phyloP scores from a whole-genome alignment of 2,329 filamentous ascomycete genomes.

The Chaetomium olivaceum region DNA sequence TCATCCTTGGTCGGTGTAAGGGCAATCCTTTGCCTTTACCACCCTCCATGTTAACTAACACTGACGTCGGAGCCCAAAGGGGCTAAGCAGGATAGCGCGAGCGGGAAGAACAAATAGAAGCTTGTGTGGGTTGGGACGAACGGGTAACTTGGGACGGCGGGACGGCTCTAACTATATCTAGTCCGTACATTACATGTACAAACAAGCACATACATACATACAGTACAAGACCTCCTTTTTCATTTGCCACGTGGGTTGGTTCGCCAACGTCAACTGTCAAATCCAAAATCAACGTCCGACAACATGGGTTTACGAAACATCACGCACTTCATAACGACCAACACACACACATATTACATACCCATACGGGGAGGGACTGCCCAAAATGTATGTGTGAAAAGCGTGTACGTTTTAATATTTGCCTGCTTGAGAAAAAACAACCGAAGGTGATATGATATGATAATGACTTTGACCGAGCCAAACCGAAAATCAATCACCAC shows the following conservation, averaged over 20 bases:
- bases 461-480: not conserved
- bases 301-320: not conserved
- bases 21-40: too few species aligned
- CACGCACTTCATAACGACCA: not conserved
- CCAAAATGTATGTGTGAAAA: not conserved
- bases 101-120: too few species aligned
- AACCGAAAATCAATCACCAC: not conserved
- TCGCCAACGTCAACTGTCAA: not conserved
- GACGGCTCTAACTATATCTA: too few species aligned
- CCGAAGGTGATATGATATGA: not conserved
- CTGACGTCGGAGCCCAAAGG: not conserved
- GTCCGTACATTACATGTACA: too few species aligned
- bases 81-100: not conserved
- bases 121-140: too few species aligned
- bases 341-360: not conserved
- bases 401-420: not conserved
- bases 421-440: not conserved
- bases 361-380: not conserved
- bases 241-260: not conserved
- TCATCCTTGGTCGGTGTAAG: too few species aligned
- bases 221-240: not conserved
- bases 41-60: too few species aligned
- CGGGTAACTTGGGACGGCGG: not conserved
- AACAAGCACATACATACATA: too few species aligned
- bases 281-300: not conserved